Evolutionary conservation across 2,329 filamentous ascomycete genomes (phyloP), one percentile per base, ranked within the genome.

Genomic region (Thielaviopsis populi): DNA sequence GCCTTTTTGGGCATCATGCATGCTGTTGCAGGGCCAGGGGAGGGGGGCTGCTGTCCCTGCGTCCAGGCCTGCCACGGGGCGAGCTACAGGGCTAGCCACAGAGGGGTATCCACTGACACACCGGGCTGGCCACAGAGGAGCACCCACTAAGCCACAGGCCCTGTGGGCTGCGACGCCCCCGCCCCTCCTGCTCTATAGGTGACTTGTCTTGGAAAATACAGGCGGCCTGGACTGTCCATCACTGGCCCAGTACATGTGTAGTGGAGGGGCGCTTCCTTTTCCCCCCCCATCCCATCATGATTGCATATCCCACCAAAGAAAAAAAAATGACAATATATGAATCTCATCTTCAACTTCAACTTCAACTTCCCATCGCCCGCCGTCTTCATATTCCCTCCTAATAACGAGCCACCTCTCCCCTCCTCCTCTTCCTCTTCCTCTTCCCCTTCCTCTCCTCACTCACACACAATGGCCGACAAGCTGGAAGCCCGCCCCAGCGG

Each of bases 401-500:
- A 1, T 8, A 24, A 11, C 10, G 6, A 42, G 2, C 37, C 56
- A 30, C 22, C 17, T 24, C 27, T 53, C 37, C n/a, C 2, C 7
- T 63, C n/a, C n/a, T n/a, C n/a, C n/a, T n/a, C n/a, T 60, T 6
- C 2, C 10, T 63, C 37, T 59, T 46, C 30, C 15, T 15, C 43
- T 33, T n/a, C 7, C 22, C 24, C 22, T 8, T 2, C 19, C 30
- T 17, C 5, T 24, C 40, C 7, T 27, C 19, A n/a, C 33, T 48
- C 24, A 22, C 30, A 30, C 53, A 64, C 7, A 30, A 68, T 68
- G 67, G 43, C 66, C 24, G 58, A 43, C 41, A 19, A 65, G 19
- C 48, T 65, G 17, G 65, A 77, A 69, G 72, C 72, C 30, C 80
- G 81, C n/a, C 86, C 86, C 5, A 72, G 79, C 11, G 79, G 79